Evolutionary conservation across 192 early-diverging fungal species (phyloP), one percentile per base, ranked within the genome.

Genomic region (Umbelopsis isabellina): DNA sequence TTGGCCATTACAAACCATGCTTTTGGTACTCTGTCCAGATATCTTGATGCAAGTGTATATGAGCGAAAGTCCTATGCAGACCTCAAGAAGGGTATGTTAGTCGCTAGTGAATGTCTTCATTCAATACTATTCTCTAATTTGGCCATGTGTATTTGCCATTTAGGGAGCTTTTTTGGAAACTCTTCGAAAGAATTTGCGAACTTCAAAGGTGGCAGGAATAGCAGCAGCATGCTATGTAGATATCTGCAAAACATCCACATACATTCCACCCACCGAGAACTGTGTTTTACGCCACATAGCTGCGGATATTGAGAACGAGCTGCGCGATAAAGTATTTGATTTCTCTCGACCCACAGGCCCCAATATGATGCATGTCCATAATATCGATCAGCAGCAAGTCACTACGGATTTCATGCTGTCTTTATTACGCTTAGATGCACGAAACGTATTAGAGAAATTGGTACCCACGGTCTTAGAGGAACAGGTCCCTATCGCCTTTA

Each of bases 1-100:
- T 70, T 96, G 94, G 92, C 96, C 95, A 46, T 84, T 94, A 30
- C 90, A 92, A 76, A 89, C 91, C 0, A 87, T 94, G 85, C 83
- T 98, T 12, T 74, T 97, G n/a, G 77, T 88, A 49, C 78, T 98
- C 30, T 93, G 93, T 55, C 96, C 96, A 0, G 96, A 98, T 68
- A 83, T 91, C 70, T 80, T 84, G 49, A 74, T 81, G 49, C 85
- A 83, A 77, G 92, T 87, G 27, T 86, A 80, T 73, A 86, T 84
- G 79, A 77, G 72, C 44, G 76, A 82, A 7, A 41, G 45, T 22
- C 47, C 72, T 33, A 53, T 68, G 30, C 67, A 78, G 22, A 25
- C 27, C 15, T 35, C 55, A 7, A 27, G 55, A 35, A 25, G 55
- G 55, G 55, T 61, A 61, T n/a, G 18, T 25, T 35, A 10, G 30